These are phyloP conservation scores for Panaeolus cyanescens DNA, from an alignment of 768 basidiomycete genomes.

Conservation along the genomic window DNA sequence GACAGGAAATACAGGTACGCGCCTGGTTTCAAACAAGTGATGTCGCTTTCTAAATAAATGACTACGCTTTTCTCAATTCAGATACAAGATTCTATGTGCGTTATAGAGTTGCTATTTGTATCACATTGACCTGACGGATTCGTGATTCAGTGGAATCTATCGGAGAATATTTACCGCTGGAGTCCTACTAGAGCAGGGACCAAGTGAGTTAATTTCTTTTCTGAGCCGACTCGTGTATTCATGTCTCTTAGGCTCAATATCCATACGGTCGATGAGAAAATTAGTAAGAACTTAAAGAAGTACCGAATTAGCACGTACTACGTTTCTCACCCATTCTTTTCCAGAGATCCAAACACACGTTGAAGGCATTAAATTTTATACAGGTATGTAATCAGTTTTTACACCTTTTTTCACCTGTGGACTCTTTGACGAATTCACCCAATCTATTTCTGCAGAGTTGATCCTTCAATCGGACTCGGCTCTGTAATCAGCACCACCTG, in stretches of 20 bases:
- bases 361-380: constrained; percentile 30
- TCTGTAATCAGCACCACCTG: neutral
- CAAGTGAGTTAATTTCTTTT: constrained; percentile 16
- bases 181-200: constrained; percentile 27
- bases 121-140: neutral
- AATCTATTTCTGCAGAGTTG: neutral
- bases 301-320: neutral
- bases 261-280: constrained; percentile 32
- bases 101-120: neutral
- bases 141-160: constrained; percentile 25
- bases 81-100: constrained; percentile 33
- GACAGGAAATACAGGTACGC: constrained; percentile 31
- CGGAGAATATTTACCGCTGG: constrained; percentile 32
- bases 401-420: no score
- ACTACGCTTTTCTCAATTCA: no score
- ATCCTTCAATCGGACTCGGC: neutral
- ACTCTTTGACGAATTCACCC: no score
- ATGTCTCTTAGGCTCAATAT: constrained; percentile 22
- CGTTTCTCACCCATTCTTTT: neutral
- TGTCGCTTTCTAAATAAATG: neutral
- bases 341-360: constrained; percentile 27
- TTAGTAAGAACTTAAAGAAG: constrained; percentile 21
- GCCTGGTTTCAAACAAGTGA: neutral
- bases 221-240: no score
- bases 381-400: constrained; percentile 16